These are phyloP conservation scores for Trichoderma hamatum DNA, from an alignment of 2,329 filamentous ascomycete genomes.

Conservation along the genomic window DNA sequence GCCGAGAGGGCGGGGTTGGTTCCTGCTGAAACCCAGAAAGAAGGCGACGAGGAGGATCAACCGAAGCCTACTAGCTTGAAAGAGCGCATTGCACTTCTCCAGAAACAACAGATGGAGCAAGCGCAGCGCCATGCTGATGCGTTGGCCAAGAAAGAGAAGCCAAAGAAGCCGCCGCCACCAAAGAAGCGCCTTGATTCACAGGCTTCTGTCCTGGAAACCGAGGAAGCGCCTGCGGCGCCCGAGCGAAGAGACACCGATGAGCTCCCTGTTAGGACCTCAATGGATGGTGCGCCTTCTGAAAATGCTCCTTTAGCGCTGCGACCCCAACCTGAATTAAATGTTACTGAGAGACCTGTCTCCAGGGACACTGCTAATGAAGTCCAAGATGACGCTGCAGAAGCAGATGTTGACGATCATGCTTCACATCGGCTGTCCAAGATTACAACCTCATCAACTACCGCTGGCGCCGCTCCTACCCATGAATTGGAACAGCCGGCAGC, in stretches of 20 bases:
- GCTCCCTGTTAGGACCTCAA: slow-evolving; percentile 51
- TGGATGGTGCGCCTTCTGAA: slow-evolving; percentile 47
- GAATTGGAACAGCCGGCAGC: slow-evolving; percentile 59
- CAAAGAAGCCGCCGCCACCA: slow-evolving; percentile 63
- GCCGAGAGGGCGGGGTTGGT: slow-evolving; percentile 69
- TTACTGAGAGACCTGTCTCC: slow-evolving; percentile 67
- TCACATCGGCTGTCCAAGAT: slow-evolving; percentile 42
- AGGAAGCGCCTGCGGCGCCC: slow-evolving; percentile 38
- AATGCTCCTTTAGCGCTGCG: slow-evolving; percentile 53
- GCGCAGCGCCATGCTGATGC: slow-evolving; percentile 80
- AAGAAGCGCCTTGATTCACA: slow-evolving; percentile 58
- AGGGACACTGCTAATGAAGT: slow-evolving; percentile 66
- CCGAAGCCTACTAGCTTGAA: slow-evolving; percentile 93
- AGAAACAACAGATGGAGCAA: slow-evolving; percentile 92
- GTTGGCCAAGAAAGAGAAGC: slow-evolving; percentile 81
- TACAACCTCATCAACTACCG: slow-evolving; percentile 40
- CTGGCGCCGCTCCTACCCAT: slow-evolving; percentile 31
- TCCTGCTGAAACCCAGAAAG: slow-evolving; percentile 48
- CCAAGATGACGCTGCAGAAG: slow-evolving; percentile 65
- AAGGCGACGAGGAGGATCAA: slow-evolving; percentile 69
- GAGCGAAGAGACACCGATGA: slow-evolving; percentile 56
- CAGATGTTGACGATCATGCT: slow-evolving; percentile 73
- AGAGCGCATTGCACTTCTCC: slow-evolving; percentile 89
- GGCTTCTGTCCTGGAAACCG: slow-evolving; percentile 48
- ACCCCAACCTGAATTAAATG: slow-evolving; percentile 56